Evolutionary conservation across 208 protist species (phyloP).

Genomic region (Acanthamoeba rhysodes): DNA sequence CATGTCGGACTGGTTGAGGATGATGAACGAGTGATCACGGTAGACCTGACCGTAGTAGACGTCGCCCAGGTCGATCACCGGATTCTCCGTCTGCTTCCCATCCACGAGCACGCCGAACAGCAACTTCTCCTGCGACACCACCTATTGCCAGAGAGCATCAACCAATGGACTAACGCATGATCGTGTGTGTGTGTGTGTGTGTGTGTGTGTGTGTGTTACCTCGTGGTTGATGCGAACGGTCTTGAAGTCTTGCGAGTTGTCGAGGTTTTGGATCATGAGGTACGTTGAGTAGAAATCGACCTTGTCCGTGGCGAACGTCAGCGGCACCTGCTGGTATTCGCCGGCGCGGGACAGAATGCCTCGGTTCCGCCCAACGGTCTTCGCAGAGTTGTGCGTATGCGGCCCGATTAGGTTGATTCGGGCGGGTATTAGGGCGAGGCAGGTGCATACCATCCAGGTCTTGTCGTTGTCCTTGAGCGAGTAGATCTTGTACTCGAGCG

Average conservation of each 20-base stretch:
- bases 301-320: slow-evolving; percentile 82
- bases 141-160: not conserved
- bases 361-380: slow-evolving; percentile 75
- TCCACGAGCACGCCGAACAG: slow-evolving; percentile 80
- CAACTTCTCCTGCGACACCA: slow-evolving; percentile 72
- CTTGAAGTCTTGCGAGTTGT: slow-evolving; percentile 83
- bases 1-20: slow-evolving; percentile 83
- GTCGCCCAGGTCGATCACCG: slow-evolving; percentile 80
- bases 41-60: slow-evolving; percentile 79
- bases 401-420: not conserved
- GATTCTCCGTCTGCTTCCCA: slow-evolving; percentile 69
- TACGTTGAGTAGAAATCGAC: slow-evolving; percentile 85
- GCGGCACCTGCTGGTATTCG: slow-evolving; percentile 76
- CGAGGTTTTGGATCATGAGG: slow-evolving; percentile 81
- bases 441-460: slow-evolving; percentile 75
- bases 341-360: slow-evolving; percentile 80
- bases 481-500: slow-evolving; percentile 82
- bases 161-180: too few relatives aligned
- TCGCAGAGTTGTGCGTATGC: not conserved
- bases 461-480: slow-evolving; percentile 79
- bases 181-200: not conserved
- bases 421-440: not conserved
- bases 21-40: slow-evolving; percentile 81
- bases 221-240: slow-evolving; percentile 79
- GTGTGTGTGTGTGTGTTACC: not conserved